Conservation (phyloP, 176 grass and related monocot species). For the Coix lacrymajobi region DNA sequence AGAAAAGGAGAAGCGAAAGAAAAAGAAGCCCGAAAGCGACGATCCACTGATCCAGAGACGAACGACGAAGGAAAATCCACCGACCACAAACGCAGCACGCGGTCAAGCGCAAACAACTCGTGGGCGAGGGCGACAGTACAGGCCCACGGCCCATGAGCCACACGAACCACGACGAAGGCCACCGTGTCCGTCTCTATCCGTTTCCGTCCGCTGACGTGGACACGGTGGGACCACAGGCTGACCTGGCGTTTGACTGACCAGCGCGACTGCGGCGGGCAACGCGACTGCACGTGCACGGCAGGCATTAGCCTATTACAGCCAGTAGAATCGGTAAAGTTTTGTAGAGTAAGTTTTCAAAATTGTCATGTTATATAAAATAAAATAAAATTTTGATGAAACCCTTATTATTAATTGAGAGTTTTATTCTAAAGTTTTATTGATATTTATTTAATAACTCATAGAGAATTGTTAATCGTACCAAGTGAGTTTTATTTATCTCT, state of each 20-base stretch:
- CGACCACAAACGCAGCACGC: not conserved
- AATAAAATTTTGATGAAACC: too few relatives aligned
- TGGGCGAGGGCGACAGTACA: not conserved
- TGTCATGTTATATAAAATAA: too few relatives aligned
- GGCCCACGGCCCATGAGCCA: not conserved
- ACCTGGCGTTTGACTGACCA: slow-evolving; percentile 11
- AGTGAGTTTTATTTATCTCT: too few relatives aligned
- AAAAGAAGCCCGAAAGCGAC: not conserved
- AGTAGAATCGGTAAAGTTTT: too few relatives aligned
- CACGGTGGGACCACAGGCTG: not conserved
- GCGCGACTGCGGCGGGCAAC: too few relatives aligned
- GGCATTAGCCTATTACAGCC: too few relatives aligned
- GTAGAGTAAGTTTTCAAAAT: too few relatives aligned
- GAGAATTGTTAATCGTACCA: too few relatives aligned
- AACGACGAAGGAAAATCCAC: not conserved
- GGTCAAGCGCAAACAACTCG: not conserved
- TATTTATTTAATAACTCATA: too few relatives aligned
- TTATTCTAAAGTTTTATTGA: too few relatives aligned
- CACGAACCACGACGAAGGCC: not conserved
- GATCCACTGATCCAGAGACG: not conserved
- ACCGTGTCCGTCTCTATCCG: slow-evolving; percentile 29
- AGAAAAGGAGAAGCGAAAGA: not conserved
- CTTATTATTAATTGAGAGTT: too few relatives aligned
- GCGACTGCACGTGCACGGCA: too few relatives aligned
- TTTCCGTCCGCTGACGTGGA: slow-evolving; percentile 24